phyloP scores from a whole-genome alignment of 805 yeast genomes.

The Helenozyma rhizophorensis region DNA sequence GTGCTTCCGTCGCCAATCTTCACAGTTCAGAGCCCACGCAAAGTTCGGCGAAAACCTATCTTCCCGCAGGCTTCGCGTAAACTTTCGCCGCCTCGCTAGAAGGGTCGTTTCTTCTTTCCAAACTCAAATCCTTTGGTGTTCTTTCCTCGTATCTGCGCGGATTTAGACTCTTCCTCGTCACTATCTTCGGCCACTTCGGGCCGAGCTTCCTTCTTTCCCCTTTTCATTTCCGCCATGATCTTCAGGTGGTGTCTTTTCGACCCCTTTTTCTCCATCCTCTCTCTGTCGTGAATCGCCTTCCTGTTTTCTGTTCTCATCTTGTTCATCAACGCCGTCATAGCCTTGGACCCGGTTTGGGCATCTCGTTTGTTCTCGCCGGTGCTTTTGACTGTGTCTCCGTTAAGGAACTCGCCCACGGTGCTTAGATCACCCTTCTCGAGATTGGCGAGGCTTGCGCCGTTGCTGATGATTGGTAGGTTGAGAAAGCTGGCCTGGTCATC shows the following conservation, averaged over 20 bases:
- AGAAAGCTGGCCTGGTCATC: conserved; percentile 18
- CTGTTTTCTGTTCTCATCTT: conserved; percentile 27
- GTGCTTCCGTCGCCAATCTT: too few relatives aligned
- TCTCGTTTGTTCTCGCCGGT: conserved; percentile 5
- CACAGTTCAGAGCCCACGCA: too few relatives aligned
- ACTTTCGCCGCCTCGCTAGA: conserved; percentile 3
- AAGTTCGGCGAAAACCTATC: too few relatives aligned
- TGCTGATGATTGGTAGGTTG: conserved; percentile 32
- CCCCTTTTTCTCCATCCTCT: not conserved
- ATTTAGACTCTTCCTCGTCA: conserved; percentile 16
- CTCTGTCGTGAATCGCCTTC: conserved; percentile 7
- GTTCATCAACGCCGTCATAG: conserved; percentile 38
- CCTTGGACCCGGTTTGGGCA: conserved; percentile 20
- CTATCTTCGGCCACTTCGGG: conserved; percentile 3
- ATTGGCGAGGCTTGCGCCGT: conserved; percentile 26
- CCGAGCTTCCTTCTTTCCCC: not conserved
- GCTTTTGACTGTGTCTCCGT: conserved; percentile 5
- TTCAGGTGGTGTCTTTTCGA: conserved; percentile 5
- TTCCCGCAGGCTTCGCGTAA: not conserved
- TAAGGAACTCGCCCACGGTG: conserved; percentile 28
- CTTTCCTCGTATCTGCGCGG: conserved; percentile 10
- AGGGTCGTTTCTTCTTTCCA: conserved; percentile 13
- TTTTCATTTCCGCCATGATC: conserved; percentile 6
- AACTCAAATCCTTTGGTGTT: conserved; percentile 4
- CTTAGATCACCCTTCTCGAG: conserved; percentile 8